Base-by-base conservation (phyloP, 202 grass and related monocot genomes). In the Saccharum hybrid region DNA sequence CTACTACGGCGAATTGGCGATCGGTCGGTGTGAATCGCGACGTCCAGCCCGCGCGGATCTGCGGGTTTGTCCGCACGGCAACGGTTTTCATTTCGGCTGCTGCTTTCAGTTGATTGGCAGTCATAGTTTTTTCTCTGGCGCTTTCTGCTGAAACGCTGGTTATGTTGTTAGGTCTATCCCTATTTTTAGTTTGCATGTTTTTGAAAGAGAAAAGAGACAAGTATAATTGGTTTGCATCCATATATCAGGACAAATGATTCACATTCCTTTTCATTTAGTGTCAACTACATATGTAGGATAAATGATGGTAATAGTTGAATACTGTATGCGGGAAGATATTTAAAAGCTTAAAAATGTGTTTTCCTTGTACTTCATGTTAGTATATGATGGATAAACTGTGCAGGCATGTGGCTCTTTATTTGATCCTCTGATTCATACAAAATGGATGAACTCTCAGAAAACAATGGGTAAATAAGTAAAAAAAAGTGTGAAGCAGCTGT, bases 391-490 rank as follows among this genome's bases (percentile, higher is more conserved):
- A 71, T 72, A 72, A 49, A 86, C 41, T 15, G 22, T 66, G 72
- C 74, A 91, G 88, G 79, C n/a, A 97, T 91, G 51, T 92, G 51
- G 90, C 69, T 82, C 81, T 72, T 81, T 94, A 62, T 88, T 91
- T 81, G 92, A 94, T 60, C 75, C 70, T 45, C 72, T 81, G 12
- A 75, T 71, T 67, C 88, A 79, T 36, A 75, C 88, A 74, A 92
- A 94, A 92, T 97, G 92, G 94, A 80, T 88, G 63, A 91, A 80
- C 73, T 97, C 92, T 71, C 90, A 92, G 82, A 94, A 89, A 85
- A 82, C 82, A 48, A 94, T 94, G 63, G 87, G 78, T 13, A 28
- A 28, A 28, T 83, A 92, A 85, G 80, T 90, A 34, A 90, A 90
- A 89, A 89, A 89, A 18, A 85, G 88, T 14, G 94, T 90, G 15